Evolutionary conservation across 345 rosid genomes (phyloP), one percentile per base, ranked within the genome.

Genomic region (Litchi chinensis): DNA sequence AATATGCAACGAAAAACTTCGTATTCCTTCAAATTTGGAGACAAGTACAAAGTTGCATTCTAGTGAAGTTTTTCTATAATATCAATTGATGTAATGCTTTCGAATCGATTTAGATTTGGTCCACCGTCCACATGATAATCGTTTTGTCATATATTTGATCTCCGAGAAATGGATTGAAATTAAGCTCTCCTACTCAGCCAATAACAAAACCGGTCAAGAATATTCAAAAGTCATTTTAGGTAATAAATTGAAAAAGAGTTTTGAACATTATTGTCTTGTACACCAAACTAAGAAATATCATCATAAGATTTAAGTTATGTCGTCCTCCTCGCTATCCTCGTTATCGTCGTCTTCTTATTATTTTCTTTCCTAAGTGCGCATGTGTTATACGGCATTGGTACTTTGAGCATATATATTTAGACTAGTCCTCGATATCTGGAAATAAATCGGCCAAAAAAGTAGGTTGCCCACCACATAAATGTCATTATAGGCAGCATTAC

Each of bases 301-400:
- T 32, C 52, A 46, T 7, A 59, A 59, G n/a, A 8, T 21, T 57
- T 8, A 2, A 57, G 21, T 57, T 19, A 57, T 19, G 24, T 19
- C 62, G 2, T 52, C 57, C 5, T 52, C 57, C 5, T 41, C 1
- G 7, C n/a, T 11, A 13, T 39, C 66, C 11, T 15, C 11, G 46
- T 32, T 32, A 32, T 32, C 37, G 37, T 32, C 37, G 2, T 32
- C 37, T 32, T 32, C 37, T 32, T 32, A 32, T 32, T 32, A 32
- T 32, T 32, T 32, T 32, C 4, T 3, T 32, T 32, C 5, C 24
- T 15, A 71, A 80, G 72, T 64, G 79, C 50, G 50, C 76, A 69
- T 76, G 21, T 4, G 16, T 41, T 11, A 80, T 63, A 82, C 84
- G 84, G 81, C 78, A 82, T 52, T 16, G 52, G 68, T 78, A 73